A percentile compares a stretch with the other conserved stretches of the same genome.
Conservation (phyloP, 345 rosid genomes). For the Brassica rapa region DNA sequence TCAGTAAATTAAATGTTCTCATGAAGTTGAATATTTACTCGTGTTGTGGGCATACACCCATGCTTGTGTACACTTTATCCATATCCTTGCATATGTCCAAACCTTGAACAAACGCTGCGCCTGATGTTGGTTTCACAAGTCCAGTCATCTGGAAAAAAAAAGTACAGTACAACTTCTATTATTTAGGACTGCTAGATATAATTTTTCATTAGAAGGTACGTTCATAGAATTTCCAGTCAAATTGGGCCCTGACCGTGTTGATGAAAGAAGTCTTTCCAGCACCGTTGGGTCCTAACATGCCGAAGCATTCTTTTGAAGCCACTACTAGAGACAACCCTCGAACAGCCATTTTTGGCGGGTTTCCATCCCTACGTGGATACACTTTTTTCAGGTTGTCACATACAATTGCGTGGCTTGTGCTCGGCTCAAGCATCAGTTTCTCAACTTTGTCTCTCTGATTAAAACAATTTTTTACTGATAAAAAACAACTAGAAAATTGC, state of each 20-base stretch:
- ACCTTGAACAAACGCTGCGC: slow-evolving; percentile 70
- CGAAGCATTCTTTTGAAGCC: slow-evolving; percentile 91
- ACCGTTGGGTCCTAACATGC: slow-evolving; percentile 98
- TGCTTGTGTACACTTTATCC: slow-evolving; percentile 71
- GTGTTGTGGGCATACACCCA: slow-evolving; percentile 96
- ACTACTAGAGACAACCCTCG: slow-evolving; percentile 86
- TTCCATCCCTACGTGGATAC: slow-evolving; percentile 89
- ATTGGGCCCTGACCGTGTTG: slow-evolving; percentile 65
- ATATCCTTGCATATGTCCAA: slow-evolving; percentile 65
- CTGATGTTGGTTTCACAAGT: slow-evolving; percentile 74
- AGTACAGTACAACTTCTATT: background rate
- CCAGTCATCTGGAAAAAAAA: slow-evolving; percentile 73
- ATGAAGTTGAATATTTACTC: slow-evolving; percentile 59
- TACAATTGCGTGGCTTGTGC: slow-evolving; percentile 57
- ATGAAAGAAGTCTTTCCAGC: slow-evolving; percentile 97
- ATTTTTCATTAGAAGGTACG: background rate
- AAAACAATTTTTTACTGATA: background rate
- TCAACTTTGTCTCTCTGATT: slow-evolving; percentile 78
- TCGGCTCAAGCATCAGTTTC: slow-evolving; percentile 59
- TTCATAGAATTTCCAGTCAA: background rate
- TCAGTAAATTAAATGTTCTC: background rate
- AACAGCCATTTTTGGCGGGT: slow-evolving; percentile 81
- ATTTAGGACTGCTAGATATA: background rate
- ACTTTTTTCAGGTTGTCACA: slow-evolving; percentile 75
- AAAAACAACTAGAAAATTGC: slow-evolving; percentile 7